Conservation (phyloP, 768 basidiomycete species). For the Auriscalpium microsporum region DNA sequence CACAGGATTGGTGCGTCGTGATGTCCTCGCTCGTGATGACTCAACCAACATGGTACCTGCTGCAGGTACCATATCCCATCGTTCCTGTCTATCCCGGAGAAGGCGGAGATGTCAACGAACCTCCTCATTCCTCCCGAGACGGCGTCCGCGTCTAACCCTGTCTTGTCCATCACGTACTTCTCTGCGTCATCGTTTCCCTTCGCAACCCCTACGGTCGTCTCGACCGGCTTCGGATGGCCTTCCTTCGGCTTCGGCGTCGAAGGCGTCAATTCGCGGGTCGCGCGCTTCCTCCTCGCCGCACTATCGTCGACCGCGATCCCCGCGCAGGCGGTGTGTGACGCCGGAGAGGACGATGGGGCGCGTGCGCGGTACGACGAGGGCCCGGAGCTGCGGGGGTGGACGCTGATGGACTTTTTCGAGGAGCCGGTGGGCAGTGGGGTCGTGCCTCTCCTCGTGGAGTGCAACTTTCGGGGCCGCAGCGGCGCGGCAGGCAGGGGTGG, state of each 20-base stretch:
- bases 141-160: slow-evolving; percentile 27
- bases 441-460: slow-evolving; percentile 65
- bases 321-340: slow-evolving; percentile 5
- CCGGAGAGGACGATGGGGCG: slow-evolving; percentile 1
- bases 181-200: slow-evolving; percentile 79
- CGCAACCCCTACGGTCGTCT: slow-evolving; percentile 67
- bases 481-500: no score
- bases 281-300: slow-evolving; percentile 57
- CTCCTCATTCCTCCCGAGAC: slow-evolving; percentile 38
- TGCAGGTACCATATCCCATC: slow-evolving; percentile 73
- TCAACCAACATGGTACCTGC: background rate
- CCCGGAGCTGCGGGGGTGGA: slow-evolving; percentile 64
- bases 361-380: slow-evolving; percentile 9
- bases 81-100: slow-evolving; percentile 80
- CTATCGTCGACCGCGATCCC: slow-evolving; percentile 20
- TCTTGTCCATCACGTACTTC: slow-evolving; percentile 68
- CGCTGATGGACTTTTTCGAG: slow-evolving; percentile 63
- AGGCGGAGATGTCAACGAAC: slow-evolving; percentile 47
- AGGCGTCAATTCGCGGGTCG: slow-evolving; percentile 75
- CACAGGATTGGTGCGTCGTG: slow-evolving; percentile 70
- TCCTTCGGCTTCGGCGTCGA: slow-evolving; percentile 68
- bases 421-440: slow-evolving; percentile 46
- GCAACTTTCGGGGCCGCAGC: slow-evolving; percentile 51
- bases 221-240: slow-evolving; percentile 82
- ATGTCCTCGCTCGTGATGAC: background rate